These are phyloP conservation scores for Rhizopogon salebrosus DNA, from an alignment of 768 basidiomycete species.

Conservation along the genomic window DNA sequence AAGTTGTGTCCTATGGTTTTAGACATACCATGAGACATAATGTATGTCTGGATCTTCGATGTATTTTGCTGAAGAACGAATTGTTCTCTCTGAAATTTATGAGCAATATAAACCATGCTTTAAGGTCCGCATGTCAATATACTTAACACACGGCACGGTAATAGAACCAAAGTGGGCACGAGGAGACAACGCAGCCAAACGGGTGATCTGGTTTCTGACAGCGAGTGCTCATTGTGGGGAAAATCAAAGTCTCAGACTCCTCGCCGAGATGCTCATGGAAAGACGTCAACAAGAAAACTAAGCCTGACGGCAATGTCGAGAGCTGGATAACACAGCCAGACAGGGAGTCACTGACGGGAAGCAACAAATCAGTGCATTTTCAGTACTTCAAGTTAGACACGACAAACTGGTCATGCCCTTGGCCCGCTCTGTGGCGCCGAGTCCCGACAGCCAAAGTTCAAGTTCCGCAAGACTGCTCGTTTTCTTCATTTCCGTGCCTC, in stretches of 20 bases:
- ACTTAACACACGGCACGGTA: neutral
- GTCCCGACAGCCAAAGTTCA: no score
- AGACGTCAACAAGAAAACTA: neutral
- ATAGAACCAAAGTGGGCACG: neutral
- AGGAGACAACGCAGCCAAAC: neutral
- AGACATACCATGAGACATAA: neutral
- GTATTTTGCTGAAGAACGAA: neutral
- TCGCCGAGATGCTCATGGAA: neutral
- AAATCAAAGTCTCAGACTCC: neutral
- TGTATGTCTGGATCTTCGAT: neutral
- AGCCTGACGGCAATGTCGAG: neutral
- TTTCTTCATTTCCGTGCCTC: no score
- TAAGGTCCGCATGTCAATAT: neutral
- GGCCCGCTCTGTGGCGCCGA: no score
- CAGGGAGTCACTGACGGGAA: neutral
- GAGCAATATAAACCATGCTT: neutral
- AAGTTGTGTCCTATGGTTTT: neutral
- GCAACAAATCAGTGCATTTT: no score
- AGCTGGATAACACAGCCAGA: neutral
- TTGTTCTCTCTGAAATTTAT: conserved; percentile 15
- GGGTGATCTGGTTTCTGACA: neutral
- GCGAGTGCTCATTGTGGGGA: neutral
- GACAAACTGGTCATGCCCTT: no score
- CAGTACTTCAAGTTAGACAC: neutral
- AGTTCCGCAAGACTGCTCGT: no score